Evolutionary conservation across 768 basidiomycete species (phyloP), one percentile per base, ranked within the genome.

Genomic region (Pleurotus eryngii): DNA sequence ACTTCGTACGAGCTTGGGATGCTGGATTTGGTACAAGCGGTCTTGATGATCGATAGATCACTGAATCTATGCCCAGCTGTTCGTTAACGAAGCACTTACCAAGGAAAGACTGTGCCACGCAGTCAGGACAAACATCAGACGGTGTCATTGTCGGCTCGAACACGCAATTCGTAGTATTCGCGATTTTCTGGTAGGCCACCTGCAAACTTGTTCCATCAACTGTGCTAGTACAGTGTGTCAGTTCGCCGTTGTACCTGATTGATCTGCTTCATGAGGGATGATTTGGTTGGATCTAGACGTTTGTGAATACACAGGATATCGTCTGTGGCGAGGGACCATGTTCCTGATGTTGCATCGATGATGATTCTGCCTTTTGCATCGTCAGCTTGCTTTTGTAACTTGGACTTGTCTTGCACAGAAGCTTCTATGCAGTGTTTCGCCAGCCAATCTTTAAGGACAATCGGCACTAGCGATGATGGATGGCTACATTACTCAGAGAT

Each of bases 231-330:
- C 39, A 5, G 18, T 8, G 20, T 27, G 27, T 27, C 5, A 40
- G 12, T 17, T 43, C 18, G 27, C 53, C 30, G 37, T 45, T 45
- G 42, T 22, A 89, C 89, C 65, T 73, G 68, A 22, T 73, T 78
- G 42, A 95, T 78, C 49, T 85, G 79, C 65, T 92, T 93, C 83
- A 93, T 87, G 60, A 80, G 71, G 45, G 65, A 62, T 3, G 80
- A 78, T 65, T 82, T 85, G 20, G 62, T 63, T 9, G 90, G 90
- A 68, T 90, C 79, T 38, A 92, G 74, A 18, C 62, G 67, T 3
- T 78, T 79, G 66, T 95, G 92, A 17, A 61, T 61, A 60, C 92
- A 95, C 6, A 82, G 55, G 20, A 92, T 79, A 30, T 82, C 80
- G 6, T 71, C 64, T 43, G 72, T 62, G n/a, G 72, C 61, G 40